Percentiles rank a stretch among this genome's conserved stretches.
phyloP scores from a whole-genome alignment of 306 rosid genomes.

The Sesbania bispinosa region DNA sequence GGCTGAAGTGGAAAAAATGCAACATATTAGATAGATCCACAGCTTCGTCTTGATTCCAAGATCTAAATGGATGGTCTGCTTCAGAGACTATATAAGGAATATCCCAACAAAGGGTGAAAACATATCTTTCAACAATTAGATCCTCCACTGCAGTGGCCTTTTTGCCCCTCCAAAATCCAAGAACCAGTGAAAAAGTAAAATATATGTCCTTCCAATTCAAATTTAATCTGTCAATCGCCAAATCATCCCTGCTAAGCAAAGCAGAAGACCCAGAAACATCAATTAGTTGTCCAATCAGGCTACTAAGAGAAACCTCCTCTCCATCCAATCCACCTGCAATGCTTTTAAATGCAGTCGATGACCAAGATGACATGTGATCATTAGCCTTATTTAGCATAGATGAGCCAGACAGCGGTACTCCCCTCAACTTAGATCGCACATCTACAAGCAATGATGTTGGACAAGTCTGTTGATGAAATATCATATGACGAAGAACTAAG shows the following conservation, averaged over 20 bases:
- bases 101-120: conserved; percentile 91
- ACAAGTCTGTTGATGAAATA: conserved; percentile 70
- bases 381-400: conserved; percentile 40
- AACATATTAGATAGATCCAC: conserved; percentile 58
- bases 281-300: conserved; percentile 74
- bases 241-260: conserved; percentile 46
- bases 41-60: conserved; percentile 41
- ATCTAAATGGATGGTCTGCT: conserved; percentile 40
- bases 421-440: conserved; percentile 80
- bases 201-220: conserved; percentile 67
- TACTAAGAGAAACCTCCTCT: conserved; percentile 49
- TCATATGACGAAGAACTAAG: conserved; percentile 87
- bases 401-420: conserved; percentile 41
- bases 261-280: conserved; percentile 58
- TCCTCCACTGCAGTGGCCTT: conserved; percentile 68
- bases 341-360: conserved; percentile 49
- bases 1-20: conserved; percentile 74
- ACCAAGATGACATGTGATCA: conserved; percentile 81
- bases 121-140: conserved; percentile 85
- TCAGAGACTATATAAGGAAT: conserved; percentile 48
- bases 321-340: conserved; percentile 52
- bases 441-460: conserved; percentile 78
- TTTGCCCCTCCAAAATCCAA: conserved; percentile 76
- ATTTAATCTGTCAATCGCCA: conserved; percentile 44
- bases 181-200: conserved; percentile 49